Evolutionary conservation across 1,284 basidiomycete species (phyloP), one percentile per base, ranked within the genome.

Genomic region (Ustilago tritici): DNA sequence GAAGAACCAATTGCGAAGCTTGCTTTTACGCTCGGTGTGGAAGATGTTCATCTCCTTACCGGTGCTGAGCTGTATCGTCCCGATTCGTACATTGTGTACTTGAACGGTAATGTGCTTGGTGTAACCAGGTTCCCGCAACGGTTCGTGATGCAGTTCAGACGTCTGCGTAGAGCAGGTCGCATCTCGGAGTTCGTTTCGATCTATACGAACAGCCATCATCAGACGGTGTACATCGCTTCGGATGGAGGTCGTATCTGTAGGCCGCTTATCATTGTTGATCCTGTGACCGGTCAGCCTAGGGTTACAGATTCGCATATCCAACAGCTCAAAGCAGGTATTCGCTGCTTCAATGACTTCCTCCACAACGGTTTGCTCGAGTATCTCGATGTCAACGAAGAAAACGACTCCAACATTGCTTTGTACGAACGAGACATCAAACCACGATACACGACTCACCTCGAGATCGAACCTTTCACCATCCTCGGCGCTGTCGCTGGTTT

Each of bases 331-430:
- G 90, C 91, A 67, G 92, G 91, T 34, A 88, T 88, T 57, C 90
- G 94, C 57, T 91, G 91, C 0, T 99, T 99, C 84, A 96, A 99
- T 87, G 95, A 97, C 86, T 99, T 99, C 88, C 89, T 99, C 19
- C 90, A 90, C 56, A 91, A 92, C 65, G 97, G 97, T n/a, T 89
- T 99, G n/a, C 93, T 99, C 78, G 97, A 99, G 87, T 99, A 99
- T 86, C 91, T 99, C 54, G 97, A 99, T 85, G 96, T 98, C 71
- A 99, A 99, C 86, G 97, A 99, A 87, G 97, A 99, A 88, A 99
- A 99, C 86, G 97, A 99, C 87, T 93, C 95, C 19, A 93, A 93
- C 87, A 98, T 99, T 78, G 95, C 97, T 0, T 89, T 99, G 28
- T 97, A 98, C 88, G 97, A 99, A 87, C 87, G 89, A 55, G 92